Conservation (phyloP, 108 stramenopile species). For the Skeletonema costatum region DNA sequence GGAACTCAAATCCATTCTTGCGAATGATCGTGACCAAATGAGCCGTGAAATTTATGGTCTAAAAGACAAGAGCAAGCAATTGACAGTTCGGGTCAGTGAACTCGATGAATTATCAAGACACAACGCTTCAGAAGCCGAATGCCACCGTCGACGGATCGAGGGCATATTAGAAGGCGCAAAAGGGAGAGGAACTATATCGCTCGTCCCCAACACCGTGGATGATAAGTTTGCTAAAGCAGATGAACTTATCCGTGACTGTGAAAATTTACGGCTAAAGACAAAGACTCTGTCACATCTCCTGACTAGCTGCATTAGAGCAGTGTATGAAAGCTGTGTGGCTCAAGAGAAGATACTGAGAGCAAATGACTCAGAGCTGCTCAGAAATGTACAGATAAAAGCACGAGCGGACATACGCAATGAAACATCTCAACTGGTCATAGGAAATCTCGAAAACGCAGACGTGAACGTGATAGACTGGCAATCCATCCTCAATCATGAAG, state of each 20-base stretch:
- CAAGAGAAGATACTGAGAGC: conserved; percentile 40
- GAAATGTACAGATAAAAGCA: not conserved
- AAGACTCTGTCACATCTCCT: conserved; percentile 15
- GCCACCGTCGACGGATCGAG: conserved; percentile 13
- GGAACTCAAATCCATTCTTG: conserved; percentile 15
- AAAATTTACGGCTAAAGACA: conserved; percentile 19
- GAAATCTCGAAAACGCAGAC: conserved; percentile 22
- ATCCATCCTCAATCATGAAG: conserved; percentile 23
- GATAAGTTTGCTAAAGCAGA: conserved; percentile 27
- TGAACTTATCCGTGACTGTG: conserved; percentile 32
- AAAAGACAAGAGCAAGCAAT: conserved; percentile 15
- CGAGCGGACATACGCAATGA: conserved; percentile 12
- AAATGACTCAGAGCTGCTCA: conserved; percentile 28
- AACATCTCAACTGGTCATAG: conserved; percentile 27
- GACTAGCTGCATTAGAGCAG: conserved; percentile 32
- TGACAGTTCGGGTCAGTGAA: not conserved
- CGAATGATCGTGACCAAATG: not conserved
- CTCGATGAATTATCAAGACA: conserved; percentile 11
- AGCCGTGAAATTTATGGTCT: conserved; percentile 20
- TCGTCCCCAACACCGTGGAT: conserved; percentile 19
- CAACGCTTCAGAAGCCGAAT: conserved; percentile 22
- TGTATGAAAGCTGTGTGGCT: conserved; percentile 36
- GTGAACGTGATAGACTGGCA: conserved; percentile 41
- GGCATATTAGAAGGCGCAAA: conserved; percentile 25
- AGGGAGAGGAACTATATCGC: conserved; percentile 28